Evolutionary conservation across 768 basidiomycete species (phyloP), one percentile per base, ranked within the genome.

Genomic region (Coprinopsis sp.): DNA sequence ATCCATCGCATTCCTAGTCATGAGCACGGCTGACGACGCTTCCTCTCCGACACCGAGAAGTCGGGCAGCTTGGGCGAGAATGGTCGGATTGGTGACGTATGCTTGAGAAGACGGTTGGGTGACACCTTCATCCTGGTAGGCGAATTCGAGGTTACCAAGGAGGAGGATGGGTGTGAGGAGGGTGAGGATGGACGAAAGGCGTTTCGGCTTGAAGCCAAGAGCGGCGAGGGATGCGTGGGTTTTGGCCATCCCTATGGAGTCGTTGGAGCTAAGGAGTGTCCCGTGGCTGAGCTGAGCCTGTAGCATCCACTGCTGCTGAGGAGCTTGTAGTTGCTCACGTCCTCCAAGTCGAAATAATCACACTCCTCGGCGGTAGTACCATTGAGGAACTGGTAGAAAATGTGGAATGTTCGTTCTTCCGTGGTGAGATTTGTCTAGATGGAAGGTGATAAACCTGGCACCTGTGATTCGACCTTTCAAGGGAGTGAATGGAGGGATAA

Each of bases 131-230:
- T 82, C 78, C 22, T 71, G 73, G 53, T 90, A 84, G 14, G 70
- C 70, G 66, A 93, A 93, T 52, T 85, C 78, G 38, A 95, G 53
- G 64, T 92, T 92, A 45, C 88, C 83, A 51, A 95, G 74, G 8
- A 87, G 74, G 46, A 95, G 82, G 55, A 94, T 85, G 54, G 85
- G 79, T 46, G 87, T 74, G 43, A 95, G 76, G 48, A 91, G 70
- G 55, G 78, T 79, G 69, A 88, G 91, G 55, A 95, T 91, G 55
- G 88, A 76, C 2, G 81, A 68, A 48, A 84, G 75, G 64, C 91
- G 87, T 62, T 91, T 92, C n/a, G 81, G 69, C 66, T 95, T 95
- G 78, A 95, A 95, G 18, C 91, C 91, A 37, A 95, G 79, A 1
- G 76, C 76, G 47, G 81, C 79, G 80, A 95, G 81, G 8, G 90